Conservation (phyloP, 768 basidiomycete species). For the Rhodotorula babjevae region DNA sequence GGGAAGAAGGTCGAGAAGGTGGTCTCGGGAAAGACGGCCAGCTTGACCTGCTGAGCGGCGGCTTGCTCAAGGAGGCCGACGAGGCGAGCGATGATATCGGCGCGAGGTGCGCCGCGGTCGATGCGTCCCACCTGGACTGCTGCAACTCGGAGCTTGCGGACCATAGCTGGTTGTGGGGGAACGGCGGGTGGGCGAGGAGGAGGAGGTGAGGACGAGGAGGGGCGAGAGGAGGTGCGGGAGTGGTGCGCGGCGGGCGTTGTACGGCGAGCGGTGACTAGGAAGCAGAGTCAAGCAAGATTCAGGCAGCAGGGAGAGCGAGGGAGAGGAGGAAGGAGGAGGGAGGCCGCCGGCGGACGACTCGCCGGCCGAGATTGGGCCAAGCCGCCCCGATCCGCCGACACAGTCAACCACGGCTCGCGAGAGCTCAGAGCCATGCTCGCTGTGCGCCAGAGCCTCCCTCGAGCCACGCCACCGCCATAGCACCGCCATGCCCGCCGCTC, state of each 20-base stretch:
- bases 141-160: conserved; percentile 44
- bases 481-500: background rate
- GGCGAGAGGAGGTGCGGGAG: background rate
- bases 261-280: too few relatives aligned
- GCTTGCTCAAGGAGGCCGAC: conserved; percentile 40
- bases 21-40: conserved; percentile 35
- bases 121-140: conserved; percentile 47
- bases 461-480: too few relatives aligned
- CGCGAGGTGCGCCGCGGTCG: conserved; percentile 40
- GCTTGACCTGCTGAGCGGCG: conserved; percentile 7
- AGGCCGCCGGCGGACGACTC: too few relatives aligned
- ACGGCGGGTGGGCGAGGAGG: too few relatives aligned
- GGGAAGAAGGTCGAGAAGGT: conserved; percentile 45
- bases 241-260: background rate
- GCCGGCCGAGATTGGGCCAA: too few relatives aligned
- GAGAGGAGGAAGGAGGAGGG: too few relatives aligned
- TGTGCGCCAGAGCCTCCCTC: too few relatives aligned
- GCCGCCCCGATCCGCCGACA: too few relatives aligned
- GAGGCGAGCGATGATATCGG: conserved; percentile 41
- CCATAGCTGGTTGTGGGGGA: conserved; percentile 31
- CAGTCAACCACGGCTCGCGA: too few relatives aligned
- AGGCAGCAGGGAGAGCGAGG: too few relatives aligned
- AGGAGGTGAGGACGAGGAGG: background rate
- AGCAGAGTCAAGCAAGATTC: too few relatives aligned
- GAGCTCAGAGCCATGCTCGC: too few relatives aligned